Conservation (phyloP, 208 protist genomes). For the Willaertia magna region DNA sequence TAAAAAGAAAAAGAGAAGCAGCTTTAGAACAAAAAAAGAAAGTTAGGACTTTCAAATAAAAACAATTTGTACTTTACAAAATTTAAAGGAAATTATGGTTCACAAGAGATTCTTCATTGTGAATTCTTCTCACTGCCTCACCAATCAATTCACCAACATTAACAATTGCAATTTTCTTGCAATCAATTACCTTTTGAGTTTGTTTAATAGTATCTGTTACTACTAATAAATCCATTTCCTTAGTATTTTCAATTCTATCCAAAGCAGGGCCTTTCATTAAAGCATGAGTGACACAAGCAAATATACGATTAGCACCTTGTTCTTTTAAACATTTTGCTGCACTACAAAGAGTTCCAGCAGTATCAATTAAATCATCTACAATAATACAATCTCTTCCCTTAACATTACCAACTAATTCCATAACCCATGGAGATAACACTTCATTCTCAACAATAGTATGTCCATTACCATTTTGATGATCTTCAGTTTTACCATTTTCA, state of each 20-base stretch:
- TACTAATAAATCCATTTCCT: conserved; percentile 57
- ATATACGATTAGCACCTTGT: conserved; percentile 70
- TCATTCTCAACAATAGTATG: background rate
- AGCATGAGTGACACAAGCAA: conserved; percentile 79
- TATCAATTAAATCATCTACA: conserved; percentile 91
- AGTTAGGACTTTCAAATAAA: too few species aligned
- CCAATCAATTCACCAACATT: conserved; percentile 60
- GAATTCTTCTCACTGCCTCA: conserved; percentile 62
- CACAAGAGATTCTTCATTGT: conserved; percentile 45
- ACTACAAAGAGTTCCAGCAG: conserved; percentile 70
- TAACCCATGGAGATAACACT: conserved; percentile 43
- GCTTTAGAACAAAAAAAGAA: too few species aligned
- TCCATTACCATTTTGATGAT: background rate
- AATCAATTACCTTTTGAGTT: conserved; percentile 30
- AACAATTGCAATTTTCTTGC: conserved; percentile 63
- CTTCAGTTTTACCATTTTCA: too few species aligned
- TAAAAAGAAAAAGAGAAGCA: too few species aligned
- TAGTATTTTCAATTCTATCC: conserved; percentile 58
- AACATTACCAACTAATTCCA: conserved; percentile 84
- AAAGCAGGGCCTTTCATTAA: conserved; percentile 67
- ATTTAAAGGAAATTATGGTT: background rate
- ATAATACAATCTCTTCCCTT: conserved; percentile 74
- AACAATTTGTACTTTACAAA: too few species aligned
- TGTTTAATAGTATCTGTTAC: conserved; percentile 71
- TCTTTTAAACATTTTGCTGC: conserved; percentile 75